phyloP scores from a whole-genome alignment of 129 eudicot genomes.

The Ambrosia trifida region DNA sequence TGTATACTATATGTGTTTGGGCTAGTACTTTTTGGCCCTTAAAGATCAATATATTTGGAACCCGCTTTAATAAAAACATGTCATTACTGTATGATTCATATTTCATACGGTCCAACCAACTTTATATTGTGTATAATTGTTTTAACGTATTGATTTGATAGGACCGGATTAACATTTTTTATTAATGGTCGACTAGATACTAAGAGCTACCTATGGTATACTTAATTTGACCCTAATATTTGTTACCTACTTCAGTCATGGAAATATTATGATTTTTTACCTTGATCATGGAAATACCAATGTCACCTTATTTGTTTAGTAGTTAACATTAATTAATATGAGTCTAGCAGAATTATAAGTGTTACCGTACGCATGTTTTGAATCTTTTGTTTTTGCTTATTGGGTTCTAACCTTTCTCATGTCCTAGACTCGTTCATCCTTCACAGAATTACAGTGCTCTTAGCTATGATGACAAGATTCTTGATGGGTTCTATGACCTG shows the following conservation, averaged over 20 bases:
- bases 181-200: slow-evolving; percentile 73
- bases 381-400: slow-evolving; percentile 1
- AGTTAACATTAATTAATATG: neutral
- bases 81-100: neutral
- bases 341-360: slow-evolving; percentile 2
- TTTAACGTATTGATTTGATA: neutral
- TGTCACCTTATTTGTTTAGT: neutral
- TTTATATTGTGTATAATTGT: neutral
- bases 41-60: neutral
- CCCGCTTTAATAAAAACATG: neutral
- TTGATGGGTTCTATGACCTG: slow-evolving; percentile 92
- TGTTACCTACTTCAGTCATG: neutral
- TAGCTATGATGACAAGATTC: slow-evolving; percentile 83
- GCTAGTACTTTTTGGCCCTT: neutral
- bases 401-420: slow-evolving; percentile 62
- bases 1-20: neutral
- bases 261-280: too few species aligned
- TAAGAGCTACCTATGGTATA: slow-evolving; percentile 73
- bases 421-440: slow-evolving; percentile 59
- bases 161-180: slow-evolving; percentile 23
- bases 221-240: neutral
- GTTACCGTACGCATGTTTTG: neutral
- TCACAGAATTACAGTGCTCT: slow-evolving; percentile 93
- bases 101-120: neutral
- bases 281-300: neutral